Evolutionary conservation across 2,329 filamentous ascomycete genomes (phyloP).

Genomic region (Xylariomycetidae sp.): DNA sequence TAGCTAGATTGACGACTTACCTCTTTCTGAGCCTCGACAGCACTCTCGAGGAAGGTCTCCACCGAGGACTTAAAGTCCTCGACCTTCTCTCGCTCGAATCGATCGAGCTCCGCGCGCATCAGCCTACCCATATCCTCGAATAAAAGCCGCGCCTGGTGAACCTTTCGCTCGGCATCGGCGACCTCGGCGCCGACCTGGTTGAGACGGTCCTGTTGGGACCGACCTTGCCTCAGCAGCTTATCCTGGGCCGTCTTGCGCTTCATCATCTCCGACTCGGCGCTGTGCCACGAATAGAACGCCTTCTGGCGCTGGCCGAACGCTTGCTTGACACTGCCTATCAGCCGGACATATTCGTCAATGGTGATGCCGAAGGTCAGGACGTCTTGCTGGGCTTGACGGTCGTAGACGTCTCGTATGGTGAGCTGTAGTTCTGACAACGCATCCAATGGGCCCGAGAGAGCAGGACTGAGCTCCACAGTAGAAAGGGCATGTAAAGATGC

Average conservation of each 20-base stretch:
- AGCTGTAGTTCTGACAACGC: constrained; percentile 90
- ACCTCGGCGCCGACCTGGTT: constrained; percentile 92
- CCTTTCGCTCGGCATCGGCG: constrained; percentile 87
- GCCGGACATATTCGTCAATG: constrained; percentile 94
- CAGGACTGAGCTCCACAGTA: constrained; percentile 84
- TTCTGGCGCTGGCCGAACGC: constrained; percentile 92
- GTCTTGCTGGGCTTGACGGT: constrained; percentile 95
- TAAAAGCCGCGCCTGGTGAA: constrained; percentile 81
- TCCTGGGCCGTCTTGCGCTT: constrained; percentile 89
- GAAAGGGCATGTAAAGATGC: constrained; percentile 88
- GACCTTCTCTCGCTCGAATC: constrained; percentile 95
- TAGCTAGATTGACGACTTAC: constrained; percentile 44
- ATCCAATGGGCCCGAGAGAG: constrained; percentile 82
- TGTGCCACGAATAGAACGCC: constrained; percentile 90
- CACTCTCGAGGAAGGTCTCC: constrained; percentile 94
- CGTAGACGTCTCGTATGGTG: constrained; percentile 90
- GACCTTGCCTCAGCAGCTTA: constrained; percentile 89
- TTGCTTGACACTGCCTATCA: constrained; percentile 92
- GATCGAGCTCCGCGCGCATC: constrained; percentile 85
- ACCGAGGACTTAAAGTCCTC: constrained; percentile 98
- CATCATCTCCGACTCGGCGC: constrained; percentile 81
- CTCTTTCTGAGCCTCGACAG: constrained; percentile 98
- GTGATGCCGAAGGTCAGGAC: constrained; percentile 94
- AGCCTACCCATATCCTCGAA: constrained; percentile 97
- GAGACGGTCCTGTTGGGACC: constrained; percentile 91